These are phyloP conservation scores for Nicotiana tomentosiformis DNA, from an alignment of 257 asterid genomes.

Conservation along the genomic window DNA sequence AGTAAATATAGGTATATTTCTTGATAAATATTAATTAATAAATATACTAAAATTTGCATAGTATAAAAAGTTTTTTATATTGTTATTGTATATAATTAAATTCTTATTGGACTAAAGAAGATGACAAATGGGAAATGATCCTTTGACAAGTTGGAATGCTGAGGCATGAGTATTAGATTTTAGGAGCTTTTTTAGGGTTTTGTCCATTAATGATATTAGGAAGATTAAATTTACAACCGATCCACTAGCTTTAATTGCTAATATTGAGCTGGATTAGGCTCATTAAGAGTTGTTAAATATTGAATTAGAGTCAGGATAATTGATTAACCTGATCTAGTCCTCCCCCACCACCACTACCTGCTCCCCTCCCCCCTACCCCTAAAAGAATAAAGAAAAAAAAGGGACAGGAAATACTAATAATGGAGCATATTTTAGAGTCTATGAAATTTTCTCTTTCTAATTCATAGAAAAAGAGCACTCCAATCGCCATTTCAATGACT, in stretches of 20 bases:
- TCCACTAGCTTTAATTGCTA: not conserved
- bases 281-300: not conserved
- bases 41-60: too few relatives aligned
- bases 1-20: too few relatives aligned
- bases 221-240: not conserved
- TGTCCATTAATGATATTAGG: not conserved
- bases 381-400: not conserved
- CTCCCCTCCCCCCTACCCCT: conserved; percentile 2
- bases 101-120: not conserved
- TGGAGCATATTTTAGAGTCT: not conserved
- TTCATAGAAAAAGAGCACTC: too few relatives aligned
- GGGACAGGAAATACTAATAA: not conserved
- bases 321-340: not conserved
- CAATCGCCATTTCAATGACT: too few relatives aligned
- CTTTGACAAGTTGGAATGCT: not conserved
- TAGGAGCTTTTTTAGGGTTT: not conserved
- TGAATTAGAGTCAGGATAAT: not conserved
- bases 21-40: too few relatives aligned
- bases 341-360: not conserved
- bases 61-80: too few relatives aligned
- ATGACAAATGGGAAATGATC: not conserved
- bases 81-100: too few relatives aligned
- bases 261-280: not conserved
- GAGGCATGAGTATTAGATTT: not conserved
- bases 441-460: too few relatives aligned